Base-by-base conservation (phyloP, 2,329 filamentous ascomycete species). In the Diaporthe vaccinii region DNA sequence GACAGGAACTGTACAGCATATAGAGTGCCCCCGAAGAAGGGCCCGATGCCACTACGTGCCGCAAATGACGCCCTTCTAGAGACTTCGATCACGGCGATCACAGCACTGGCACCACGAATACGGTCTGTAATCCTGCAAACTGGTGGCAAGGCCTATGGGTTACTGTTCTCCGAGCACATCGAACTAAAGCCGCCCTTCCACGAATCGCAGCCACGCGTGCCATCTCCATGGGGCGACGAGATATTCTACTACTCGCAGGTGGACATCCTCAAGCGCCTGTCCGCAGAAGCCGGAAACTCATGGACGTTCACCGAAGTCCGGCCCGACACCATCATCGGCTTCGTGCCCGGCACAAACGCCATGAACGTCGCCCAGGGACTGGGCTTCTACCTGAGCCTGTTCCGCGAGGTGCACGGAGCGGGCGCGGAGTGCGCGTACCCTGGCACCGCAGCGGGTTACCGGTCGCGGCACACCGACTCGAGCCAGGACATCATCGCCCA, bases 201-300 rank as follows among this genome's bases (percentile, higher is more conserved):
- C 10, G 70, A 72, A 1, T 61, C 55, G 3, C 44, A 28, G 12
- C 70, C 70, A 0, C 57, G 70, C 12, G 58, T 72, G 15, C 70
- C 70, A 17, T 36, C 57, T 14, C 70, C 57, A 0, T 72, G 34
- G 41, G 70, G 70, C 0, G 28, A 72, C 7, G 70, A 86, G 75
- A 84, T 87, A 76, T 87, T 87, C 80, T 87, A 87, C 79, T 87
- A 87, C 77, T 81, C 78, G n/a, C 85, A 87, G 79, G 82, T 83
- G 28, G 86, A 87, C 76, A 78, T 84, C 69, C 79, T 87, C 28
- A 79, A 80, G 36, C 75, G 80, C 46, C 78, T 84, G 59, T 79
- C 81, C 15, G 77, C 81, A 70, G 36, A 28, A 4, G 58, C 55
- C 14, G 84, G 83, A 2, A 86, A 87, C 79, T 34, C 75, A 0